Evolutionary conservation across 2,329 filamentous ascomycete genomes (phyloP), one percentile per base, ranked within the genome.

Genomic region (Drechslera avenae): DNA sequence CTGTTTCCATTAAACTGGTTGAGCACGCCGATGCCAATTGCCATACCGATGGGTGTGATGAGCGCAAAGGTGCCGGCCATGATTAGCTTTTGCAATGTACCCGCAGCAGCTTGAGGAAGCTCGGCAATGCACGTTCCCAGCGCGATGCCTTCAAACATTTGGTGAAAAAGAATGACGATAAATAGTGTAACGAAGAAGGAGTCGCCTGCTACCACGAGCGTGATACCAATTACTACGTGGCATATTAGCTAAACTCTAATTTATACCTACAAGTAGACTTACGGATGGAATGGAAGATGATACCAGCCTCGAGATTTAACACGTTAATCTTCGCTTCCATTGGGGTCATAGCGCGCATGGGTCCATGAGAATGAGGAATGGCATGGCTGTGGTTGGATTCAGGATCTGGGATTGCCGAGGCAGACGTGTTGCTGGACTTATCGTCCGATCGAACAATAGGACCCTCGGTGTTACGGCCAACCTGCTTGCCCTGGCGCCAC

Each of bases 21-120:
- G 21, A 91, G 73, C 3, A 89, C 87, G 2, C 87, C 87, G 28
- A 91, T 85, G 1, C 89, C 89, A 52, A 93, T 91, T 0, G 85
- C 87, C 88, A 92, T 92, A 9, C 89, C 89, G 23, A 90, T 76
- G 0, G 89, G 89, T 0, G 89, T 92, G 46, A 90, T 84, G 19
- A 91, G 75, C 0, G 87, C 82, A 62, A 91, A 92, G 0, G 81
- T 78, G 1, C 72, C 59, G 0, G 82, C 87, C 75, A 92, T 84
- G 10, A 83, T 54, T 2, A 85, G 72, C 66, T 90, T 88, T 54
- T 78, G 78, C 5, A 62, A 42, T 1, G 64, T 65, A 3, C 66
- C 59, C n/a, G 72, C 66, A 3, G 60, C 58, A 6, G 62, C 75
- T 10, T 66, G 68, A 46, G 67, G 79, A 1, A 90, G 77, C 0